Evolutionary conservation across 345 rosid genomes (phyloP).

Genomic region (Microcos paniculata): DNA sequence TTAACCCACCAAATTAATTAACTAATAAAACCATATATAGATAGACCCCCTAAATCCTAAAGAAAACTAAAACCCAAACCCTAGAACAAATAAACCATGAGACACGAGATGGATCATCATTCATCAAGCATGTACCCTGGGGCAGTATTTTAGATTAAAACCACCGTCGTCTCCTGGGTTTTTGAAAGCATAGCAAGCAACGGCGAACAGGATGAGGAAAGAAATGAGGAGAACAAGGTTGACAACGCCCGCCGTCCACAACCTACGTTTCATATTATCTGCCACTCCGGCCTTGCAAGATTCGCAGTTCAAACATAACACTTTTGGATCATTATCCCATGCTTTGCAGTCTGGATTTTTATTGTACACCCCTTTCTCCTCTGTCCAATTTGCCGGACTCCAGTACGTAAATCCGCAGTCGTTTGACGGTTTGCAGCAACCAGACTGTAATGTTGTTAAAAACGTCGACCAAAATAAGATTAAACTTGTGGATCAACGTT

Average conservation of each 20-base stretch:
- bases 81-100: no score
- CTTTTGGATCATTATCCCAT: slow-evolving; percentile 40
- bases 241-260: slow-evolving; percentile 60
- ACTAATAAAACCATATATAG: no score
- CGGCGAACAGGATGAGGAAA: slow-evolving; percentile 47
- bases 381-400: slow-evolving; percentile 58
- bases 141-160: no score
- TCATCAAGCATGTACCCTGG: no score
- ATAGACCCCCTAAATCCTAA: no score
- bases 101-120: no score
- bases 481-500: not conserved
- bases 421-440: slow-evolving; percentile 86
- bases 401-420: slow-evolving; percentile 60
- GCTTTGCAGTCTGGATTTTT: slow-evolving; percentile 42
- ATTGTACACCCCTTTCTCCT: slow-evolving; percentile 11
- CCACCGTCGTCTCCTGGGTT: no score
- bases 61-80: no score
- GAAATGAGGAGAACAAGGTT: slow-evolving; percentile 57
- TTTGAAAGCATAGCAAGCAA: no score
- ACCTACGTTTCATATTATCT: slow-evolving; percentile 57
- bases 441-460: slow-evolving; percentile 63
- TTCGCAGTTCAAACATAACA: slow-evolving; percentile 69
- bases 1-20: no score
- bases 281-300: slow-evolving; percentile 87
- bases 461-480: no score